Evolutionary conservation across 2,329 filamentous ascomycete species (phyloP).

Genomic region (Penicillium sp.): DNA sequence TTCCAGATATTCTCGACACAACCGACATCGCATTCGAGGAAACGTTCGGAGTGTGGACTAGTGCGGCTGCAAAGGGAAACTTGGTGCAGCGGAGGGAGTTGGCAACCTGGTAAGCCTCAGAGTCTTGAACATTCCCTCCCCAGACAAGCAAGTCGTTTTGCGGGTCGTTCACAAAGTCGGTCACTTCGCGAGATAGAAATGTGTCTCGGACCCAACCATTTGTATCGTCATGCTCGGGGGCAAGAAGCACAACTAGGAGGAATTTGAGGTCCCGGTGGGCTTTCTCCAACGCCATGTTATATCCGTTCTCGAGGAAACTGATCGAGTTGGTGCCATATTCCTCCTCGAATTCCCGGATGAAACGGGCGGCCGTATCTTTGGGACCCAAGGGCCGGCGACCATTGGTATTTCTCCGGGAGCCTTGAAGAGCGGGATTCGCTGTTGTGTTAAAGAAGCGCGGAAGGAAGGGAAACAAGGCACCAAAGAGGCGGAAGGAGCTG

Average conservation of each 20-base stretch:
- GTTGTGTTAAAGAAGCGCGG: conserved; percentile 51
- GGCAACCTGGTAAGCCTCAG: conserved; percentile 90
- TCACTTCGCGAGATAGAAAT: conserved; percentile 64
- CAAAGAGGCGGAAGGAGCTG: conserved; percentile 58
- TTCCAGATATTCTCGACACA: no score
- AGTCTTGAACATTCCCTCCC: conserved; percentile 86
- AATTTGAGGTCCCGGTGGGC: conserved; percentile 89
- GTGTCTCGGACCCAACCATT: conserved; percentile 72
- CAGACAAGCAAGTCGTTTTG: conserved; percentile 75
- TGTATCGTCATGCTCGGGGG: conserved; percentile 91
- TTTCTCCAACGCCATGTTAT: conserved; percentile 80
- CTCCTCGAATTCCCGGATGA: conserved; percentile 89
- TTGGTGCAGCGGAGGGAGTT: conserved; percentile 78
- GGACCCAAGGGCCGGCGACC: conserved; percentile 70
- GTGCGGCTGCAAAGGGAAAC: conserved; percentile 78
- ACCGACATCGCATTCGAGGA: conserved; percentile 84
- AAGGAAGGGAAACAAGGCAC: conserved; percentile 71
- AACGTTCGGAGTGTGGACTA: conserved; percentile 78
- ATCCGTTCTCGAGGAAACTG: conserved; percentile 76
- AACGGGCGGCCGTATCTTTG: conserved; percentile 76
- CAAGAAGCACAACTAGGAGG: conserved; percentile 73
- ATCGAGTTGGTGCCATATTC: conserved; percentile 65
- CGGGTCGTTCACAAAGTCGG: conserved; percentile 63
- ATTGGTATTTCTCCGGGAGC: conserved; percentile 48
- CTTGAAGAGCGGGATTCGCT: conserved; percentile 43